These are phyloP conservation scores for Mayamaea pseudoterrestris DNA, from an alignment of 108 stramenopile species.

Conservation along the genomic window DNA sequence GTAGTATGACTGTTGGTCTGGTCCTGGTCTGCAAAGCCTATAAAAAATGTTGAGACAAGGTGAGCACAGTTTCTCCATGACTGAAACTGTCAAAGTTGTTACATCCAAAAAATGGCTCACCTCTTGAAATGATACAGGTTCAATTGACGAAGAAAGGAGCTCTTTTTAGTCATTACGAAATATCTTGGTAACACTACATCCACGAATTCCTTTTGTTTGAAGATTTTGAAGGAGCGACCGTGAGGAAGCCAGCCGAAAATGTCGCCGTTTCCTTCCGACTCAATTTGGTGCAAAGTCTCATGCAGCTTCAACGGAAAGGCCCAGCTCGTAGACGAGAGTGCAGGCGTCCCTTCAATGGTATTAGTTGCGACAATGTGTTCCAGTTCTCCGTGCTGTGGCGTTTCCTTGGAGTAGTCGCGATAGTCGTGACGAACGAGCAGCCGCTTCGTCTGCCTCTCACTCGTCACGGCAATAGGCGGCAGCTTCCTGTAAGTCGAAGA, in stretches of 20 bases:
- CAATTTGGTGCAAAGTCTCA: constrained; percentile 49
- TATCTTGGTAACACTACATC: constrained; percentile 65
- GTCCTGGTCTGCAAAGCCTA: constrained; percentile 43
- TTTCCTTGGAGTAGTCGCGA: constrained; percentile 24
- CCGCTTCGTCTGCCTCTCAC: constrained; percentile 27
- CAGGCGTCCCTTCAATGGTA: neutral
- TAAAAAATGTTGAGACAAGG: constrained; percentile 77
- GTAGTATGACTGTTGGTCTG: constrained; percentile 65
- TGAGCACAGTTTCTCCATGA: neutral
- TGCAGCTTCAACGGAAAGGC: constrained; percentile 70
- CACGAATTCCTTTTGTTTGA: constrained; percentile 55
- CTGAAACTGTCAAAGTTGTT: constrained; percentile 5
- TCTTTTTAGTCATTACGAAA: constrained; percentile 66
- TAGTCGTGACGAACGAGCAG: constrained; percentile 28
- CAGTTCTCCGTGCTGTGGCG: constrained; percentile 15
- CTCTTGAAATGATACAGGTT: constrained; percentile 62
- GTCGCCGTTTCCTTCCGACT: constrained; percentile 41
- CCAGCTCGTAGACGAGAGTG: constrained; percentile 25
- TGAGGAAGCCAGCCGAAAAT: constrained; percentile 73
- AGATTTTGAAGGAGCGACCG: constrained; percentile 64
- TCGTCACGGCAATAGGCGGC: constrained; percentile 26
- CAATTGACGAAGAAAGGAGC: constrained; percentile 62
- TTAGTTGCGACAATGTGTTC: constrained; percentile 4
- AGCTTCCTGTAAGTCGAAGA: constrained; percentile 31
- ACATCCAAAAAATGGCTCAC: constrained; percentile 20